phyloP scores from a whole-genome alignment of 768 basidiomycete genomes.

The Suillus brevipes region DNA sequence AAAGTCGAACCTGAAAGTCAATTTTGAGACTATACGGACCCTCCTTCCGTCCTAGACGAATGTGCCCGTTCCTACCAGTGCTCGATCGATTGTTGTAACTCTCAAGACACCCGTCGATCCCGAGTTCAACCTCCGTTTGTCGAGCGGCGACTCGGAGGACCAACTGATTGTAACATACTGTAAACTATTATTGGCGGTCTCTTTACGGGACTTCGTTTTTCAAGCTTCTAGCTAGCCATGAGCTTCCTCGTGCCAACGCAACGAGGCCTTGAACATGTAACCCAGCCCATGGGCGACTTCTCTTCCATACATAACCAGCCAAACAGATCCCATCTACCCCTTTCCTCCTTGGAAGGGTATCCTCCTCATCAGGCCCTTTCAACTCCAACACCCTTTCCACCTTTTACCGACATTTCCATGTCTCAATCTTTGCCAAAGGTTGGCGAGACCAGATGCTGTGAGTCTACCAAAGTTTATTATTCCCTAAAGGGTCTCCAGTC shows the following conservation, averaged over 20 bases:
- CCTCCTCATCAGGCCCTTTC: conserved; percentile 32
- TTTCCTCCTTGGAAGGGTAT: conserved; percentile 39
- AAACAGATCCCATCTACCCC: conserved; percentile 37
- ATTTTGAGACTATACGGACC: conserved; percentile 4
- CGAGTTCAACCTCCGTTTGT: conserved; percentile 21
- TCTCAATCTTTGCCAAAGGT: conserved; percentile 49
- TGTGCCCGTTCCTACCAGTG: conserved; percentile 8
- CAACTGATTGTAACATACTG: conserved; percentile 17
- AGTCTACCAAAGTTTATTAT: conserved; percentile 35
- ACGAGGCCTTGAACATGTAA: conserved; percentile 29
- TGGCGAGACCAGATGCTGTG: conserved; percentile 78
- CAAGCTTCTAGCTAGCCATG: conserved; percentile 27
- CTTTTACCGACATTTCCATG: conserved; percentile 38
- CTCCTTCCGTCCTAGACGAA: not conserved
- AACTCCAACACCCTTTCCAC: conserved; percentile 26
- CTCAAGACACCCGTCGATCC: conserved; percentile 14
- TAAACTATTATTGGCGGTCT: conserved; percentile 23
- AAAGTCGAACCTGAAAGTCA: conserved; percentile 21
- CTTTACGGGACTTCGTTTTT: conserved; percentile 18
- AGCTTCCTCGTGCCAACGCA: conserved; percentile 37
- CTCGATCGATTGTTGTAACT: conserved; percentile 16
- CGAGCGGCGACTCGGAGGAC: not conserved
- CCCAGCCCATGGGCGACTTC: conserved; percentile 27
- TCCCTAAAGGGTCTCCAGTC: conserved; percentile 9
- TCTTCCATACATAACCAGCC: conserved; percentile 34